Conservation (phyloP, 1,139 yeast species). For the Protomyces arabidopsidicola region DNA sequence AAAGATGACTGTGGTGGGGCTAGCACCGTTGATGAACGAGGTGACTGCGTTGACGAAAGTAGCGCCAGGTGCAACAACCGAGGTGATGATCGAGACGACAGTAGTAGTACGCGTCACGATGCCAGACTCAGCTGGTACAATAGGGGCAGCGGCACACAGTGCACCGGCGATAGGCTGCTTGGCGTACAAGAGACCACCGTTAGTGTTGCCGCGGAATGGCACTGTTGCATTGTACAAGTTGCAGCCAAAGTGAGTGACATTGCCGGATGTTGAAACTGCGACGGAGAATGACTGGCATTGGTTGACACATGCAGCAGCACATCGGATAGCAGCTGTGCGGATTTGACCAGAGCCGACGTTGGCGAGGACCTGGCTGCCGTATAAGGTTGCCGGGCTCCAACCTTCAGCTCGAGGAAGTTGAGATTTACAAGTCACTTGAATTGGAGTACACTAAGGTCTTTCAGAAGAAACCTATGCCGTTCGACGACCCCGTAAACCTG, state of each 20-base stretch:
- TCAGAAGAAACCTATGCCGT: too few species aligned
- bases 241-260: conserved; percentile 22
- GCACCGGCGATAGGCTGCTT: conserved; percentile 19
- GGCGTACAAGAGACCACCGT: conserved; percentile 25
- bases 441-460: too few species aligned
- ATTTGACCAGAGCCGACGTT: conserved; percentile 19
- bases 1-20: conserved; percentile 1
- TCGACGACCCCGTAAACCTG: too few species aligned
- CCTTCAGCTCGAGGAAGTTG: too few species aligned
- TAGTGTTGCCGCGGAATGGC: conserved; percentile 25
- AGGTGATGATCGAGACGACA: conserved; percentile 18
- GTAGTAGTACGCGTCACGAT: conserved; percentile 11
- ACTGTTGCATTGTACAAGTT: conserved; percentile 23
- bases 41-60: conserved; percentile 5
- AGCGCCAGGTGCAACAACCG: conserved; percentile 6
- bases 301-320: conserved; percentile 20
- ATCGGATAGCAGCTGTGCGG: conserved; percentile 16
- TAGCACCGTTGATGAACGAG: conserved; percentile 1
- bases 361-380: conserved; percentile 8
- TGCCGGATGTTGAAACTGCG: conserved; percentile 21
- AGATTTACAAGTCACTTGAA: too few species aligned
- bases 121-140: not conserved
- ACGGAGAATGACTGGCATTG: conserved; percentile 22
- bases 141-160: conserved; percentile 11
- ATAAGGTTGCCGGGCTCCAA: conserved; percentile 20